These are phyloP conservation scores for Citrullus amarus DNA, from an alignment of 306 rosid species.

Conservation along the genomic window DNA sequence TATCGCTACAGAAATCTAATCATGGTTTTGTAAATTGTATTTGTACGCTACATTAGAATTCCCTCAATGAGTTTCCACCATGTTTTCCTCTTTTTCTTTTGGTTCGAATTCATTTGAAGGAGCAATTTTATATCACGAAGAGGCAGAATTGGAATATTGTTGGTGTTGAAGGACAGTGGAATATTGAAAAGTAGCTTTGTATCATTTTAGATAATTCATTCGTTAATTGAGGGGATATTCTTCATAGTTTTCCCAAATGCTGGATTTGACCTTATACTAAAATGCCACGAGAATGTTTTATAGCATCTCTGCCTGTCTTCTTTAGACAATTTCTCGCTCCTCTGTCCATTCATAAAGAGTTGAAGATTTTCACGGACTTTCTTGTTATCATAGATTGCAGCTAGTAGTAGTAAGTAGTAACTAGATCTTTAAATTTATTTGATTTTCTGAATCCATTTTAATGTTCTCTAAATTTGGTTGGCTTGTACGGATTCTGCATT, in stretches of 20 bases:
- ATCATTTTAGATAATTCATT: background rate
- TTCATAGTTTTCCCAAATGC: background rate
- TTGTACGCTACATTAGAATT: background rate
- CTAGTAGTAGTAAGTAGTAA: background rate
- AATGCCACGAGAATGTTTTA: background rate
- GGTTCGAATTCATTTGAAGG: background rate
- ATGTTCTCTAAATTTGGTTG: background rate
- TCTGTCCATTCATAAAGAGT: background rate
- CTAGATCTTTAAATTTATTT: background rate
- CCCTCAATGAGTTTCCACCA: background rate
- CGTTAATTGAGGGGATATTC: background rate
- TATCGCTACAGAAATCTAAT: background rate
- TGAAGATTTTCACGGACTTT: background rate
- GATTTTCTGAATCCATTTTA: background rate
- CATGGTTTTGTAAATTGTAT: conserved; percentile 1
- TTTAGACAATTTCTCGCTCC: background rate
- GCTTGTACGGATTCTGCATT: background rate
- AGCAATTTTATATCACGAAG: background rate
- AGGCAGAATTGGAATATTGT: background rate
- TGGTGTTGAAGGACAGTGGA: background rate
- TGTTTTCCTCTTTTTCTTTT: background rate
- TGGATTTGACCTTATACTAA: background rate
- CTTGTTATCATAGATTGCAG: background rate
- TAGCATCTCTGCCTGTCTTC: background rate
- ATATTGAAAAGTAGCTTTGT: background rate